Evolutionary conservation across 164 flowering plant species (phyloP).

Genomic region (Chloranthus sessilifolius): DNA sequence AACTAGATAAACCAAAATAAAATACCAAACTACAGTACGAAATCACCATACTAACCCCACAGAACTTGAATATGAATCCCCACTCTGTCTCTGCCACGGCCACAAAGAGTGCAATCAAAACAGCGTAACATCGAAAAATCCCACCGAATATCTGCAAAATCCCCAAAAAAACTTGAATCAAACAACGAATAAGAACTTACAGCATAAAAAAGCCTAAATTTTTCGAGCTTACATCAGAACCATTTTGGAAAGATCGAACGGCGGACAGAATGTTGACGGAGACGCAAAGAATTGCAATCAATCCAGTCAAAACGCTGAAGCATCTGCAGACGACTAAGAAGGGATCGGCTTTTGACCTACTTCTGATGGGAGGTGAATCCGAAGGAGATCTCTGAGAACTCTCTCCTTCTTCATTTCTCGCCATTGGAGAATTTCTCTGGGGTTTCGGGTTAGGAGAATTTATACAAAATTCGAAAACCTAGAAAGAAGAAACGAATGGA

Average conservation of each 20-base stretch:
- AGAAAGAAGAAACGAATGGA: no score
- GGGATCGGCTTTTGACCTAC: slow-evolving; percentile 42
- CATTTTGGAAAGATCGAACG: slow-evolving; percentile 60
- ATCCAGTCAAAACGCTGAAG: slow-evolving; percentile 63
- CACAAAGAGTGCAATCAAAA: slow-evolving; percentile 58
- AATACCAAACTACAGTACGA: neutral
- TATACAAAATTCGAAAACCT: no score
- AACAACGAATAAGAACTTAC: neutral
- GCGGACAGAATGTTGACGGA: slow-evolving; percentile 73
- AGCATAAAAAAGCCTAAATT: neutral
- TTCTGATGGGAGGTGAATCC: slow-evolving; percentile 9
- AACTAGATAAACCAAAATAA: neutral
- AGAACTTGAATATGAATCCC: slow-evolving; percentile 65
- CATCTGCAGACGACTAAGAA: slow-evolving; percentile 61
- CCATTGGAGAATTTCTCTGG: no score
- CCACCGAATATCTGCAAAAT: slow-evolving; percentile 74
- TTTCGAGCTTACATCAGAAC: slow-evolving; percentile 46
- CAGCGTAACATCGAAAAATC: slow-evolving; percentile 90
- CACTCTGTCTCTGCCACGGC: slow-evolving; percentile 92
- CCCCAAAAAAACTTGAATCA: neutral
- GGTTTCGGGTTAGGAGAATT: no score
- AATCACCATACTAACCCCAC: slow-evolving; percentile 43
- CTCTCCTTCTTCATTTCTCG: slow-evolving; percentile 11
- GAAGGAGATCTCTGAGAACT: slow-evolving; percentile 1
- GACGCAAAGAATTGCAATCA: slow-evolving; percentile 63